These are phyloP conservation scores for Rhizopus sp. DNA, from an alignment of 371 early-diverging fungal species.

Conservation along the genomic window DNA sequence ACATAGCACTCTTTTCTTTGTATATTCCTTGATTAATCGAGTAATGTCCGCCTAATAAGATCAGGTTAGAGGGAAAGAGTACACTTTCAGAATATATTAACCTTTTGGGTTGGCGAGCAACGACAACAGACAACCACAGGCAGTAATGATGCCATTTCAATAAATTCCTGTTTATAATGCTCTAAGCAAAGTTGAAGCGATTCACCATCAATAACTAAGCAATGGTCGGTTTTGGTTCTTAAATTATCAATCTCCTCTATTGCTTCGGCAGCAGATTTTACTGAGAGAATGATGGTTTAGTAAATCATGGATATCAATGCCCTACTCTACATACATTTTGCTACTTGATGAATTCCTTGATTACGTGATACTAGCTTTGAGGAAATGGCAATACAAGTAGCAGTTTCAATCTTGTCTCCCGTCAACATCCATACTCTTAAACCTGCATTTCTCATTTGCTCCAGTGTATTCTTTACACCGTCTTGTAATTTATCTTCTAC, in stretches of 20 bases:
- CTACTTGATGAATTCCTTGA: constrained; percentile 79
- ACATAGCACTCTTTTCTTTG: constrained; percentile 81
- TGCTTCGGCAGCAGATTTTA: constrained; percentile 58
- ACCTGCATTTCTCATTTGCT: constrained; percentile 94
- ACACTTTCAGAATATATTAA: constrained; percentile 13
- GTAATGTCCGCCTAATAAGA: constrained; percentile 84
- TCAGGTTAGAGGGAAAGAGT: background rate
- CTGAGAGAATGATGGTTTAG: constrained; percentile 27
- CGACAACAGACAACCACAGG: constrained; percentile 97
- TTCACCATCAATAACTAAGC: constrained; percentile 97
- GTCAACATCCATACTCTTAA: constrained; percentile 99
- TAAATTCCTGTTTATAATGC: constrained; percentile 79
- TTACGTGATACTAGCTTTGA: constrained; percentile 91
- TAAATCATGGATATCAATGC: background rate
- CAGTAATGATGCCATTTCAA: constrained; percentile 75
- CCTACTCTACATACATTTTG: constrained; percentile 55
- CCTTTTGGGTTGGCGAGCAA: constrained; percentile 99
- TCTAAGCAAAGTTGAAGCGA: constrained; percentile 83
- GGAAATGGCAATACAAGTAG: constrained; percentile 96
- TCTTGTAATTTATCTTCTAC: constrained; percentile 99
- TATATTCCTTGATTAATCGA: constrained; percentile 77
- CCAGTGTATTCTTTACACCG: constrained; percentile 91
- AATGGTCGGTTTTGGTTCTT: constrained; percentile 67
- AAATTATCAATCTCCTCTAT: constrained; percentile 70
- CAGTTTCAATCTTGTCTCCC: constrained; percentile 99